Conservation (phyloP, 108 stramenopile species). For the Nitzschia putrida region DNA sequence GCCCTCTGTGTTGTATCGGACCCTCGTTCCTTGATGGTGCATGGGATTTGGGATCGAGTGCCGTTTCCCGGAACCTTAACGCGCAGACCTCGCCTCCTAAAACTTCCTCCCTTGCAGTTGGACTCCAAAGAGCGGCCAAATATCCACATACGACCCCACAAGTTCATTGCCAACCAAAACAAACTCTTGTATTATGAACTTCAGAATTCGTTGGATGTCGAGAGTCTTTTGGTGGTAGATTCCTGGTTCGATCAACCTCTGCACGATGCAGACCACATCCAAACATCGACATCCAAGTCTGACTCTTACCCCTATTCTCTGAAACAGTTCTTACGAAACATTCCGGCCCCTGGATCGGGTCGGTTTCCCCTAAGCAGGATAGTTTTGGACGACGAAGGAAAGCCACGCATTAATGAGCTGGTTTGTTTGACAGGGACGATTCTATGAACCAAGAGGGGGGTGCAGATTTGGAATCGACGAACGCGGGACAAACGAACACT, state of each 20-base stretch:
- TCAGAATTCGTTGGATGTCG: constrained; percentile 38
- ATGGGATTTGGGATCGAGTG: constrained; percentile 66
- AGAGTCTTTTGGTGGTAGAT: constrained; percentile 37
- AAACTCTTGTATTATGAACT: constrained; percentile 34
- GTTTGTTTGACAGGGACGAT: not conserved
- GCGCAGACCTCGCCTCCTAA: constrained; percentile 40
- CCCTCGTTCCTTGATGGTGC: constrained; percentile 50
- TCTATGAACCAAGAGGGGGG: not conserved
- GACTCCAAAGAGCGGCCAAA: not conserved
- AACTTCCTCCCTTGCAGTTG: constrained; percentile 9
- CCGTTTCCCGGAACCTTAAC: constrained; percentile 52
- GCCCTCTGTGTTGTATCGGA: constrained; percentile 52
- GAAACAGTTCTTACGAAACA: constrained; percentile 44
- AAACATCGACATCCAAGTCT: too few relatives aligned
- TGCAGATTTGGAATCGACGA: not conserved
- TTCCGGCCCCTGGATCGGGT: constrained; percentile 61
- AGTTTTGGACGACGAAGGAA: not conserved
- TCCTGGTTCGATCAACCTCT: not conserved
- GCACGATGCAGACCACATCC: not conserved
- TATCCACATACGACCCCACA: not conserved
- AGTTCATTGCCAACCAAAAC: constrained; percentile 20
- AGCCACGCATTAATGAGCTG: not conserved
- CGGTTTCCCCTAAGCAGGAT: constrained; percentile 36
- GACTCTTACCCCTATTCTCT: constrained; percentile 27
- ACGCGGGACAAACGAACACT: not conserved